Base-by-base conservation (phyloP, 345 rosid genomes). In the Noccaea caerulescens region DNA sequence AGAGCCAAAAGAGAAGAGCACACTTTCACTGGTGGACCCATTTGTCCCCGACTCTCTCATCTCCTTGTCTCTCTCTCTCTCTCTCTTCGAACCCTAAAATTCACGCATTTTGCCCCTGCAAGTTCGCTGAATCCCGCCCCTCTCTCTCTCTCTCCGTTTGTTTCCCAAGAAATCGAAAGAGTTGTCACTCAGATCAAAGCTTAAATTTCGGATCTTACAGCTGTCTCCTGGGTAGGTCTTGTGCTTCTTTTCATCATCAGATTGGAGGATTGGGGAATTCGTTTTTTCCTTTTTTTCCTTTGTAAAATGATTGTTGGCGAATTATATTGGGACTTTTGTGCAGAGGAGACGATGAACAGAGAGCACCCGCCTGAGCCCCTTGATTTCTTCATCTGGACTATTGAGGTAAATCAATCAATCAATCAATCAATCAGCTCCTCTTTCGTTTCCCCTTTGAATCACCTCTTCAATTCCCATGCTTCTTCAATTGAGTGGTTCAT, bases 371-470 rank as follows among this genome's bases (percentile, higher is more conserved):
- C 98, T 0, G 98, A 93, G 87, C 98, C 97, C 25, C 97, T 93
- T 53, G 98, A 93, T 93, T 93, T 93, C 96, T 93, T 93, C 87
- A 91, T 93, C 77, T 93, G 98, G 98, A 93, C 96, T 73, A 88
- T 91, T 57, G 95, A 93, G 98, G 98, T 93, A 49, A 83, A 23
- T 43, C 58, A 3, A 13, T 43, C 52, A 9, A n/a, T 42, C 62
- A 20, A 12, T 71, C 54, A 5, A 4, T 6, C 33, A 3, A 25
- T 11, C 18, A 16, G 18, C 18, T 30, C 7, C 3, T 50, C 1
- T 23, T 30, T 38, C 20, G 8, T 9, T 38, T 61, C 12, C 10
- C 9, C 10, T 8, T 68, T 6, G 37, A 2, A 52, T 27, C 9
- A 42, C 27, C 27, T 32, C n/a, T 34, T 45, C 56, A 36, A 14